These are phyloP conservation scores for Crithidia mellificae DNA, from an alignment of 208 protist genomes.

Conservation along the genomic window DNA sequence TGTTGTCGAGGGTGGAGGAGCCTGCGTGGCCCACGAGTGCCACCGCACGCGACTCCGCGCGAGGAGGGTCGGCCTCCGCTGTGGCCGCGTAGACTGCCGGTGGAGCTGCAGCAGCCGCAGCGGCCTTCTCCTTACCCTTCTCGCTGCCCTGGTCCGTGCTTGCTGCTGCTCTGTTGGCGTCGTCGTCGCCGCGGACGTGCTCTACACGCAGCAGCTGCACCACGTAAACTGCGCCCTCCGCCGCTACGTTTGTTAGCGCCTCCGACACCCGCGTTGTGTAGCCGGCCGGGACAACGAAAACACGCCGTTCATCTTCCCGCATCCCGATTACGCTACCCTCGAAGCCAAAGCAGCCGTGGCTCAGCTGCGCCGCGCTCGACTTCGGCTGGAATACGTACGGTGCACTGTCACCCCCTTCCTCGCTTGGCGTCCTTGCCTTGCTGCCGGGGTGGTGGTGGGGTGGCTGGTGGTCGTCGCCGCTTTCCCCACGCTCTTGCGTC, in stretches of 20 bases:
- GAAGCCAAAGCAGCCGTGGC: conserved; percentile 52
- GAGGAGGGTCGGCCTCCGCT: conserved; percentile 1
- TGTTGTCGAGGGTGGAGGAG: neutral
- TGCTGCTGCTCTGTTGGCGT: too few species aligned
- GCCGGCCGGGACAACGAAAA: conserved; percentile 49
- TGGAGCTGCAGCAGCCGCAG: neutral
- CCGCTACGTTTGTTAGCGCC: conserved; percentile 31
- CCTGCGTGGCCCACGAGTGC: conserved; percentile 4
- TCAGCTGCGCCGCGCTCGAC: conserved; percentile 41
- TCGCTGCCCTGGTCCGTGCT: too few species aligned
- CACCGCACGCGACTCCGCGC: conserved; percentile 7
- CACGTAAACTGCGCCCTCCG: conserved; percentile 49
- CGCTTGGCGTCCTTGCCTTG: too few species aligned
- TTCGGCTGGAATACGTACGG: conserved; percentile 58
- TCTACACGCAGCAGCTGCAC: conserved; percentile 56
- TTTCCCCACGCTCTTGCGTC: conserved; percentile 14
- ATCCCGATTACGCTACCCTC: conserved; percentile 65
- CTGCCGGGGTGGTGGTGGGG: too few species aligned
- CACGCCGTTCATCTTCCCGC: conserved; percentile 50
- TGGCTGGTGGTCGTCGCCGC: too few species aligned
- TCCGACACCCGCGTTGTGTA: conserved; percentile 28
- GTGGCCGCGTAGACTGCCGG: conserved; percentile 34
- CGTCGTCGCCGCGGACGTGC: conserved; percentile 25
- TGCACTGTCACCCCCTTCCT: neutral
- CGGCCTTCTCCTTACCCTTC: neutral